Percentiles rank a stretch among this genome's conserved stretches.
Evolutionary conservation across 495 filamentous ascomycete genomes (phyloP).

Genomic region (Xylaria venustula): DNA sequence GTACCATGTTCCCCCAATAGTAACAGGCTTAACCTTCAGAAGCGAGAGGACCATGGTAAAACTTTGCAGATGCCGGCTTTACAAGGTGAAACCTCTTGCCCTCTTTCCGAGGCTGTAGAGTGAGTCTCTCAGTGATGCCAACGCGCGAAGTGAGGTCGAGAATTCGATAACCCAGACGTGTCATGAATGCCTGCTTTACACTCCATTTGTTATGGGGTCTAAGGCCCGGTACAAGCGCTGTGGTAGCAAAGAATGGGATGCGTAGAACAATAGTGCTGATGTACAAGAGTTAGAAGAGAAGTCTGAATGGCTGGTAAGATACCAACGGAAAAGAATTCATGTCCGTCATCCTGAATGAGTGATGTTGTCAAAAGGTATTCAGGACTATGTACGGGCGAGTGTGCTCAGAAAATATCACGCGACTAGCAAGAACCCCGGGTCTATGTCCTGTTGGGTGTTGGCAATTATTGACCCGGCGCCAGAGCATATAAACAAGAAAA

Average conservation of each 20-base stretch:
- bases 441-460: too few relatives aligned
- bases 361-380: too few relatives aligned
- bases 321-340: too few relatives aligned
- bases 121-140: constrained; percentile 11
- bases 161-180: neutral
- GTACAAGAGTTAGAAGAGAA: constrained; percentile 11
- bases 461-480: too few relatives aligned
- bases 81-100: constrained; percentile 17
- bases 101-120: constrained; percentile 13
- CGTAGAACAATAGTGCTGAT: neutral
- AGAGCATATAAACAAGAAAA: too few relatives aligned
- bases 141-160: constrained; percentile 10
- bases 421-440: too few relatives aligned
- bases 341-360: too few relatives aligned
- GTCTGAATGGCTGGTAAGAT: constrained; percentile 10
- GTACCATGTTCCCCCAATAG: constrained; percentile 21
- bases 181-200: constrained; percentile 17
- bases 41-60: constrained; percentile 16
- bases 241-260: neutral
- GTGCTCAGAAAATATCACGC: too few relatives aligned
- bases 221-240: neutral
- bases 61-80: neutral
- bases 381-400: too few relatives aligned
- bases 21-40: constrained; percentile 13
- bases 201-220: constrained; percentile 12